Percentiles rank a stretch among this genome's conserved stretches.
Conservation (phyloP, 805 yeast genomes). For the Aciculoconidium aculeatum region DNA sequence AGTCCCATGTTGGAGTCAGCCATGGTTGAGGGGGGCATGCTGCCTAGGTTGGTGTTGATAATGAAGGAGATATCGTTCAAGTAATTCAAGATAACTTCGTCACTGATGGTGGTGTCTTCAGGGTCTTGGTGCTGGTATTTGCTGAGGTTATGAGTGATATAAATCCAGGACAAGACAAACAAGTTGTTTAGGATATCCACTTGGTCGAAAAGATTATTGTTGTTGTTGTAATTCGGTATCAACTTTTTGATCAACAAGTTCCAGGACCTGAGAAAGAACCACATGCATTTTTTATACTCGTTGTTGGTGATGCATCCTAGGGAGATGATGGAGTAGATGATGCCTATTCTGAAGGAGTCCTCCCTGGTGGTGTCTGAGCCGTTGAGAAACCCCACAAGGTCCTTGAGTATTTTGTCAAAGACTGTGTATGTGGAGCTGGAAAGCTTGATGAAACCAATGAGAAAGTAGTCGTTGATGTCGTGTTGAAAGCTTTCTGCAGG, state of each 20-base stretch:
- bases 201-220: slow-evolving; percentile 22
- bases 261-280: slow-evolving; percentile 43
- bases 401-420: slow-evolving; percentile 16
- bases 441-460: slow-evolving; percentile 27
- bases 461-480: slow-evolving; percentile 21
- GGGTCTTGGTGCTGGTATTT: slow-evolving; percentile 7
- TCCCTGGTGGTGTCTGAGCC: slow-evolving; percentile 9
- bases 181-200: slow-evolving; percentile 41
- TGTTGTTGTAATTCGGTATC: slow-evolving; percentile 28
- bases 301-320: slow-evolving; percentile 31
- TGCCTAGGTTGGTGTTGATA: slow-evolving; percentile 31
- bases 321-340: slow-evolving; percentile 40
- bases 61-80: slow-evolving; percentile 42
- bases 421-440: slow-evolving; percentile 9
- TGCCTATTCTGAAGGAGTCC: slow-evolving; percentile 29
- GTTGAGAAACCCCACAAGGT: slow-evolving; percentile 18
- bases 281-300: slow-evolving; percentile 26
- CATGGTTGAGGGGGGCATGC: slow-evolving; percentile 16
- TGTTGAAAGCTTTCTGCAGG: slow-evolving; percentile 10
- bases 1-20: slow-evolving; percentile 27
- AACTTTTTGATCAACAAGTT: slow-evolving; percentile 27
- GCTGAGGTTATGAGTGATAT: slow-evolving; percentile 34
- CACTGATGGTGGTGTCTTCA: slow-evolving; percentile 25
- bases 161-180: slow-evolving; percentile 38
- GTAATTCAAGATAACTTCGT: slow-evolving; percentile 44